Evolutionary conservation across 352 stramenopile genomes (phyloP), one percentile per base, ranked within the genome.

Genomic region (Globisporangium paddicum): DNA sequence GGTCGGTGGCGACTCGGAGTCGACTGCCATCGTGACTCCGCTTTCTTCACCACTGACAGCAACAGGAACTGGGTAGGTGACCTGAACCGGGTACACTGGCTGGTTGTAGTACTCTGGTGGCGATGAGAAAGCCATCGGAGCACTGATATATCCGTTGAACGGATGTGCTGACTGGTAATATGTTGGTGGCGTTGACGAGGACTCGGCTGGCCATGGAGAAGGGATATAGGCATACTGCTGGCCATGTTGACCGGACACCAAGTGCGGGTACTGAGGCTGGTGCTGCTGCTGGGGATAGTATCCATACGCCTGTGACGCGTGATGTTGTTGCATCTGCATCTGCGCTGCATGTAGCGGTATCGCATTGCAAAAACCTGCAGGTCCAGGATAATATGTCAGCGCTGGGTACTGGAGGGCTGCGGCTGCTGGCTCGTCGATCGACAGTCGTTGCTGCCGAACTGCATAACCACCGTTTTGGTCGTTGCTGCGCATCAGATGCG

Each of bases 401-500:
- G 28, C 32, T 5, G 45, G 45, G 13, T 52, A 19, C 25, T 52
- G 45, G 3, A 37, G 16, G 4, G 45, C 16, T 35, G 25, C 8
- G 16, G 25, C 11, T 37, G 18, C 1, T 30, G 44, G 18, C 23
- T 40, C 44, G 18, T 32, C 32, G 21, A 25, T 60, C 28, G 45
- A 47, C 25, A 53, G 30, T 4, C 28, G 51, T 2, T 32, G 46
- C 18, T 14, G 30, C 34, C 42, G 32, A 40, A 50, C 32, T 28
- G 34, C 6, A 26, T 51, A 56, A 8, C 7, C 25, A 19, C 71
- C 55, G 11, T 68, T 60, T 16, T 73, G 64, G 14, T 87, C 70
- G n/a, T 47, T 80, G 44, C 61, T 83, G 50, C 77, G 75, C 85
- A 95, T 95, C 55, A 95, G 44, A 53, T 93, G 81, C 8, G 81